phyloP scores from a whole-genome alignment of 257 asterid genomes.

The Scutellaria galericulata region DNA sequence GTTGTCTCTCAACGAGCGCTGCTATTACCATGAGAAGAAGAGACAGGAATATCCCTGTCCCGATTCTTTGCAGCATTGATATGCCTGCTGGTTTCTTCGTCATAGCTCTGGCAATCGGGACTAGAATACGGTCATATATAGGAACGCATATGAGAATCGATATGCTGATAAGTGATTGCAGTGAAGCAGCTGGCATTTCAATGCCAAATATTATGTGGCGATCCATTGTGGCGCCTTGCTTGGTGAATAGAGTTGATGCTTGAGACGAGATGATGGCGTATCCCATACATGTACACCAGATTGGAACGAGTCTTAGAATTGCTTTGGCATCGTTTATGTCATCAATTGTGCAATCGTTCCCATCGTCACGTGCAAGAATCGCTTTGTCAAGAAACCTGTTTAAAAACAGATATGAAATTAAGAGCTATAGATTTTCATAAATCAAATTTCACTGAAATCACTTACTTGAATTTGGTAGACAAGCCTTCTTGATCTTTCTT shows the following conservation, averaged over 20 bases:
- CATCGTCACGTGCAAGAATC: conserved; percentile 32
- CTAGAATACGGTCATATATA: conserved; percentile 51
- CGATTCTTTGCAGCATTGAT: conserved; percentile 53
- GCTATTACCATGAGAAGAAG: conserved; percentile 42
- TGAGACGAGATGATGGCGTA: conserved; percentile 50
- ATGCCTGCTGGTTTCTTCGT: conserved; percentile 52
- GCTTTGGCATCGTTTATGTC: conserved; percentile 45
- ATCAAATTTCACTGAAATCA: background rate
- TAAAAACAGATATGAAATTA: background rate
- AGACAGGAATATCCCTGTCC: conserved; percentile 41
- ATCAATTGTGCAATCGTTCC: conserved; percentile 21
- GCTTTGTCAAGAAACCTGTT: conserved; percentile 52
- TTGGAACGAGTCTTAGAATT: conserved; percentile 48
- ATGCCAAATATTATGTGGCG: conserved; percentile 40
- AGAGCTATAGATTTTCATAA: no score
- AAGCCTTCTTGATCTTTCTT: conserved; percentile 13
- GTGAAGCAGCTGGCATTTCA: conserved; percentile 53
- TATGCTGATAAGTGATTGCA: conserved; percentile 40
- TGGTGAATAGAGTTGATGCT: conserved; percentile 51
- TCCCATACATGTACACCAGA: conserved; percentile 56
- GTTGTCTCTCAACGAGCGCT: conserved; percentile 47
- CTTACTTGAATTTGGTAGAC: conserved; percentile 39
- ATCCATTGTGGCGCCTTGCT: conserved; percentile 57
- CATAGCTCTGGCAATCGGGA: conserved; percentile 43
- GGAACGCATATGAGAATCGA: conserved; percentile 38